phyloP scores from a whole-genome alignment of 2,329 filamentous ascomycete genomes.

The Taxawa tesnikishii region DNA sequence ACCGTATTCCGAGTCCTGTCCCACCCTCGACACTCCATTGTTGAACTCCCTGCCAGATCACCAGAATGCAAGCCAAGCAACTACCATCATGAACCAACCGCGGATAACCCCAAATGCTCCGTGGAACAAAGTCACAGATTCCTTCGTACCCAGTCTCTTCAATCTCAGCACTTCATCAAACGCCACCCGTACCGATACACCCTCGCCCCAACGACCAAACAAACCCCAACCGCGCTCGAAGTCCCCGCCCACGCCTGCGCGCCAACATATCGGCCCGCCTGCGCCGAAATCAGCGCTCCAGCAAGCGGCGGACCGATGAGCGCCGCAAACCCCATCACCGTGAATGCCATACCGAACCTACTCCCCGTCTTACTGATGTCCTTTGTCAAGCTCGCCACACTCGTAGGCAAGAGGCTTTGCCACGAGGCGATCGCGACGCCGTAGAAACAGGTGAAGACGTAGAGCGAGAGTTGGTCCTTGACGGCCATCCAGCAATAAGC shows the following conservation, averaged over 20 bases:
- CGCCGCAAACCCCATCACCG: slow-evolving; percentile 29
- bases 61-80: too few species aligned
- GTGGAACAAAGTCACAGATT: too few species aligned
- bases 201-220: slow-evolving; percentile 13
- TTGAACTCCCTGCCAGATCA: too few species aligned
- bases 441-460: slow-evolving; percentile 31
- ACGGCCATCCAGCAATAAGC: slow-evolving; percentile 48
- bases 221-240: slow-evolving; percentile 9
- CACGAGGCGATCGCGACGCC: slow-evolving; percentile 31
- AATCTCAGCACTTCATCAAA: slow-evolving; percentile 10
- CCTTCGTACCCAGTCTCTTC: slow-evolving; percentile 1
- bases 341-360: slow-evolving; percentile 35
- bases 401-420: slow-evolving; percentile 32
- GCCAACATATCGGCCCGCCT: slow-evolving; percentile 26
- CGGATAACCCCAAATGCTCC: too few species aligned
- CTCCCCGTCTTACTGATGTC: slow-evolving; percentile 34
- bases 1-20: too few species aligned
- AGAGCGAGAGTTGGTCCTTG: slow-evolving; percentile 21
- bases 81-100: too few species aligned
- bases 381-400: slow-evolving; percentile 29
- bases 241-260: slow-evolving; percentile 31
- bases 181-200: slow-evolving; percentile 13
- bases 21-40: too few species aligned
- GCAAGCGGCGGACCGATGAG: slow-evolving; percentile 36
- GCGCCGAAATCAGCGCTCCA: slow-evolving; percentile 29